Conservation (phyloP, 2,329 filamentous ascomycete genomes). For the Colletotrichum godetiae region DNA sequence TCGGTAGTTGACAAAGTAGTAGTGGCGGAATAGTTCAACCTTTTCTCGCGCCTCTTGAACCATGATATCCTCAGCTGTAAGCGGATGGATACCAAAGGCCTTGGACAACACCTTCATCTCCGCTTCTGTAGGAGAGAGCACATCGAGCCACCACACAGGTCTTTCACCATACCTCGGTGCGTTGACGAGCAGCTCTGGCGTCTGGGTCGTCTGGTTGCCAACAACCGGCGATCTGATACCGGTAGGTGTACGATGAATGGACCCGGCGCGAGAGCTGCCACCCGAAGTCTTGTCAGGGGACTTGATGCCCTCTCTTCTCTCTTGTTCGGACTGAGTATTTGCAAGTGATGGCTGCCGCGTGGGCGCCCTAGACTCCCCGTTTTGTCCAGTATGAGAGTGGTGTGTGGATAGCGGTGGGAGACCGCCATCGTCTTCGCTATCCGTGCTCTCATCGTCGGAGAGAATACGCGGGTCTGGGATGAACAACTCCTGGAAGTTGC, state of each 20-base stretch:
- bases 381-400: conserved; percentile 44
- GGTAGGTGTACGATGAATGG: conserved; percentile 61
- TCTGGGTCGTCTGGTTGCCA: conserved; percentile 40
- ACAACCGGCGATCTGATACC: conserved; percentile 51
- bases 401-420: conserved; percentile 31
- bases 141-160: conserved; percentile 96
- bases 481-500: conserved; percentile 88
- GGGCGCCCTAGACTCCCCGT: conserved; percentile 56
- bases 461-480: conserved; percentile 85
- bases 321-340: conserved; percentile 40
- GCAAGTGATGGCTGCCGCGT: conserved; percentile 60
- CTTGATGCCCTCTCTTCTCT: conserved; percentile 41
- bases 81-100: conserved; percentile 93
- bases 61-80: conserved; percentile 97
- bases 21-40: conserved; percentile 95
- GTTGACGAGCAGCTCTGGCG: conserved; percentile 51
- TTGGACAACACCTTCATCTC: conserved; percentile 97
- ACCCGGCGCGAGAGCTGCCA: conserved; percentile 47
- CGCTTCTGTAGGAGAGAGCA: conserved; percentile 88
- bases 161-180: conserved; percentile 77
- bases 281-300: conserved; percentile 47
- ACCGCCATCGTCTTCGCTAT: conserved; percentile 55
- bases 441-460: conserved; percentile 78
- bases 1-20: conserved; percentile 99
- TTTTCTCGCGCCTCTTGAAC: conserved; percentile 98